These are phyloP conservation scores for Botrytis squamosa DNA, from an alignment of 2,329 filamentous ascomycete genomes.

Conservation along the genomic window DNA sequence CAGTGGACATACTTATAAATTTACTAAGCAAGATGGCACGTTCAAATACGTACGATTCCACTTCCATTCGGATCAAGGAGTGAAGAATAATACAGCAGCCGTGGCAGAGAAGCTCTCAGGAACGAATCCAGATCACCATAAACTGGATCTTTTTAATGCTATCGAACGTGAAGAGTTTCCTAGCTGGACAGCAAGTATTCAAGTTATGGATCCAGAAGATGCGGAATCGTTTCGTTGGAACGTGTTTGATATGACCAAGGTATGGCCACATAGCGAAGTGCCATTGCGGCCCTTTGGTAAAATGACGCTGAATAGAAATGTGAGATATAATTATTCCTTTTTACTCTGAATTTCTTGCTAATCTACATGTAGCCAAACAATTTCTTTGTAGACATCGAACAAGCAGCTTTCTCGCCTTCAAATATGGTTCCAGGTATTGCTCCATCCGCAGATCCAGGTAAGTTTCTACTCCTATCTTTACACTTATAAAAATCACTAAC, in stretches of 20 bases:
- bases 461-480: constrained; percentile 32
- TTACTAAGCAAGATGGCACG: constrained; percentile 61
- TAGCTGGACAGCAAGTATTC: constrained; percentile 63
- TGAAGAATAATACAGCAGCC: constrained; percentile 57
- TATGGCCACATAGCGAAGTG: constrained; percentile 63
- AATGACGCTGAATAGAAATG: constrained; percentile 63
- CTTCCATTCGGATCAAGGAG: constrained; percentile 61
- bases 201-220: constrained; percentile 61
- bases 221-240: constrained; percentile 61
- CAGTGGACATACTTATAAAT: constrained; percentile 66
- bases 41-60: constrained; percentile 68
- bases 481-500: background rate
- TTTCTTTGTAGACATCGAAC: constrained; percentile 67
- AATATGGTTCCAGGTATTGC: constrained; percentile 67
- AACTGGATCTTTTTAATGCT: constrained; percentile 62
- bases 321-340: constrained; percentile 26
- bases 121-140: constrained; percentile 61
- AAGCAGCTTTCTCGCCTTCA: constrained; percentile 67
- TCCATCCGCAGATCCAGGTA: constrained; percentile 63
- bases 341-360: background rate
- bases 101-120: constrained; percentile 55
- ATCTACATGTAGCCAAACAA: constrained; percentile 46
- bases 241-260: constrained; percentile 68
- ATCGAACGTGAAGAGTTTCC: constrained; percentile 61
- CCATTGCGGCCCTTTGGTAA: constrained; percentile 62